Evolutionary conservation across 73 alveolate genomes (phyloP).

Genomic region (Tetrahymena malaccensis): DNA sequence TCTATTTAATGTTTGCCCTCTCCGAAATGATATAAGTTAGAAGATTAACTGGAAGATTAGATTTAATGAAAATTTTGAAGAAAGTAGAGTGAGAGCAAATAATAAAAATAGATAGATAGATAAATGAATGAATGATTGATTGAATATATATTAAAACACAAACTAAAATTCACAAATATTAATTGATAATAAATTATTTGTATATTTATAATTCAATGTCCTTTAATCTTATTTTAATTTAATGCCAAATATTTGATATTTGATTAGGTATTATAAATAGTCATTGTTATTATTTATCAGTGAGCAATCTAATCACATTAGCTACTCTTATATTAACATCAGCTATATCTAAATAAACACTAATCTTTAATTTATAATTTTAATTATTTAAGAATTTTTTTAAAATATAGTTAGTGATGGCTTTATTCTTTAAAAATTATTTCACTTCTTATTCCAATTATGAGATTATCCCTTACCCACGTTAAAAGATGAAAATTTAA

Average conservation of each 20-base stretch:
- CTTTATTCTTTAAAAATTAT: too few relatives aligned
- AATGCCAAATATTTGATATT: background rate
- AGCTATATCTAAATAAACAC: background rate
- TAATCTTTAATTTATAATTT: background rate
- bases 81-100: background rate
- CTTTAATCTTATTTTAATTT: background rate
- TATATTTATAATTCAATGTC: background rate
- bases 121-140: too few relatives aligned
- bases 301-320: background rate
- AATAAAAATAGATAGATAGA: too few relatives aligned
- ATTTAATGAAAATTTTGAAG: background rate
- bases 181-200: background rate
- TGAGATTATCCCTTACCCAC: too few relatives aligned
- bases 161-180: too few relatives aligned
- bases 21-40: background rate
- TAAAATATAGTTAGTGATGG: too few relatives aligned
- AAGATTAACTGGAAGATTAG: background rate
- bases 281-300: too few relatives aligned
- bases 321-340: background rate
- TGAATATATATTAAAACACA: too few relatives aligned
- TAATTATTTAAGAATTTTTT: too few relatives aligned
- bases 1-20: background rate
- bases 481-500: too few relatives aligned
- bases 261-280: background rate
- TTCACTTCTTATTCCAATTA: background rate